These are phyloP conservation scores for Triticum aestivum DNA, from an alignment of 176 grass and related monocot species.

Conservation along the genomic window DNA sequence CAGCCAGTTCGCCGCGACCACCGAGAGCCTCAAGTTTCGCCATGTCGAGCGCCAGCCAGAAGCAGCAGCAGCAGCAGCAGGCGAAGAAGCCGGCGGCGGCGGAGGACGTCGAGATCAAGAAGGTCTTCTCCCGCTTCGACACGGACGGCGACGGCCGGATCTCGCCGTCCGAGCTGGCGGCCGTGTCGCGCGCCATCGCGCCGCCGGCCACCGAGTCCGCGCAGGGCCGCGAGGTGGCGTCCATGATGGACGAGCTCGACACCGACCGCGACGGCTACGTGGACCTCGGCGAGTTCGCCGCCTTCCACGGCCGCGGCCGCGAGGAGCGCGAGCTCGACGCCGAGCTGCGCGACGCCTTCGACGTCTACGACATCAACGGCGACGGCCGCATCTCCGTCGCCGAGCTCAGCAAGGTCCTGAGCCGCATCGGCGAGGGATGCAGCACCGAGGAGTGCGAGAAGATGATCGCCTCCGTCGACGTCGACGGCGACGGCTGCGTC, in stretches of 20 bases:
- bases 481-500: conserved; percentile 77
- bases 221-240: conserved; percentile 27
- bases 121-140: conserved; percentile 81
- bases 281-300: conserved; percentile 66
- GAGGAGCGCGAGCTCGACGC: conserved; percentile 27
- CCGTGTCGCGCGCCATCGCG: conserved; percentile 47
- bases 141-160: conserved; percentile 83
- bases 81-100: neutral
- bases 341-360: conserved; percentile 72
- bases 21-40: neutral
- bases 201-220: conserved; percentile 36
- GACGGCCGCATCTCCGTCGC: conserved; percentile 69
- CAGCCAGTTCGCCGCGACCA: too few relatives aligned
- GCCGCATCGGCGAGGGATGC: conserved; percentile 51
- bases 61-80: neutral
- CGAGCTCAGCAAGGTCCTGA: conserved; percentile 68
- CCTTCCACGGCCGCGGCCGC: conserved; percentile 48
- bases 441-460: conserved; percentile 53
- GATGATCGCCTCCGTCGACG: conserved; percentile 77
- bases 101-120: conserved; percentile 46
- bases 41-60: conserved; percentile 34
- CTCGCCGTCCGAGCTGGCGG: conserved; percentile 57
- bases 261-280: conserved; percentile 71
- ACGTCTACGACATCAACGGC: conserved; percentile 66
- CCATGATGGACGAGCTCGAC: conserved; percentile 92